These are phyloP conservation scores for Brasenia schreberi DNA, from an alignment of 164 flowering plant genomes.

Conservation along the genomic window DNA sequence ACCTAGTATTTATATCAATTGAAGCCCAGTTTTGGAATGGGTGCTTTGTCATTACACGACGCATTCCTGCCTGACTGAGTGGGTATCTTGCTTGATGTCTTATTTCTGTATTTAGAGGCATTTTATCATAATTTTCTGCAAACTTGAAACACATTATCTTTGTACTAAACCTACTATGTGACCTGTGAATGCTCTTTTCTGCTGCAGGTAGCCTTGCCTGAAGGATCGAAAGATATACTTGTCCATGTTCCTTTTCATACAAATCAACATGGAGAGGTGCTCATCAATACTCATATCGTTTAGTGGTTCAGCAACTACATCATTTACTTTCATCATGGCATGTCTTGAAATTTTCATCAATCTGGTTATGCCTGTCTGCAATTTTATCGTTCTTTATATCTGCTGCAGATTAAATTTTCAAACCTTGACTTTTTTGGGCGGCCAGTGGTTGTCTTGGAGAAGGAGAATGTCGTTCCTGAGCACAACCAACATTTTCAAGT, in stretches of 20 bases:
- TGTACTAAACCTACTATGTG: neutral
- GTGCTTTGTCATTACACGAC: too few relatives aligned
- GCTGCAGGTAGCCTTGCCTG: conserved; percentile 84
- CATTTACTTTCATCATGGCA: neutral
- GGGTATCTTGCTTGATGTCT: too few relatives aligned
- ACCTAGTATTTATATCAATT: too few relatives aligned
- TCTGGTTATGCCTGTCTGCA: neutral
- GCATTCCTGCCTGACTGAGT: too few relatives aligned
- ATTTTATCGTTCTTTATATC: conserved; percentile 5
- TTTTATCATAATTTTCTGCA: too few relatives aligned
- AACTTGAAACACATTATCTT: neutral
- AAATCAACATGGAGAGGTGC: conserved; percentile 64
- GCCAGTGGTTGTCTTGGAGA: conserved; percentile 73
- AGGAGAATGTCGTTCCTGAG: conserved; percentile 73
- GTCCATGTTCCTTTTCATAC: conserved; percentile 70
- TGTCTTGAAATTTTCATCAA: neutral
- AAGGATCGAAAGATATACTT: conserved; percentile 76
- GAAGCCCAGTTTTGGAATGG: too few relatives aligned
- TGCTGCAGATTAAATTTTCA: conserved; percentile 56
- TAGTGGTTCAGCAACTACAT: neutral
- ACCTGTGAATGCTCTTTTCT: conserved; percentile 3
- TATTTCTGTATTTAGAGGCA: neutral
- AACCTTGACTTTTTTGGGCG: conserved; percentile 85
- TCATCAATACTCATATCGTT: neutral
- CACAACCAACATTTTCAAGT: conserved; percentile 89